Percentiles rank a stretch among this genome's conserved stretches.
Conservation (phyloP, 306 rosid species). For the Lupinus albus region DNA sequence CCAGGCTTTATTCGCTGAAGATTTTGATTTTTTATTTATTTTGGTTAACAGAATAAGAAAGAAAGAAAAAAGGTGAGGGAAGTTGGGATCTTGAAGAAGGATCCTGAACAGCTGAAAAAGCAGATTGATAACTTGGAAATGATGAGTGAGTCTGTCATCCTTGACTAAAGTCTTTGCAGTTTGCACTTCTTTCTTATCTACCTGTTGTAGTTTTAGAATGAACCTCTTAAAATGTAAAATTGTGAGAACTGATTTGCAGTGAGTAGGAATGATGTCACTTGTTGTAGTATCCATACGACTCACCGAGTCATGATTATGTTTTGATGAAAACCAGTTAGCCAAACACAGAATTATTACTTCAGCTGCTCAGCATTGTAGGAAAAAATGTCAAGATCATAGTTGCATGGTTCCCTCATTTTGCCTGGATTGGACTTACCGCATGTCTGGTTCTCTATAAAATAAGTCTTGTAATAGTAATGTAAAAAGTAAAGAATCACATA, state of each 20-base stretch:
- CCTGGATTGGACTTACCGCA: too few species aligned
- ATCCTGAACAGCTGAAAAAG: constrained; percentile 79
- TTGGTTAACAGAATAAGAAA: constrained; percentile 73
- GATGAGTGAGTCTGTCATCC: constrained; percentile 81
- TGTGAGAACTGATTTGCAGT: constrained; percentile 6
- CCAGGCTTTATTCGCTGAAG: background rate
- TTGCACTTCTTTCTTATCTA: background rate
- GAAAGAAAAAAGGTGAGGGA: constrained; percentile 99
- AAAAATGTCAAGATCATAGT: too few species aligned
- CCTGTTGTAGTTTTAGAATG: constrained; percentile 19
- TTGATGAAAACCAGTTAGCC: too few species aligned
- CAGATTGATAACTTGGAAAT: constrained; percentile 92
- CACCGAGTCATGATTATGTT: too few species aligned
- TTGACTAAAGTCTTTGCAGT: constrained; percentile 3
- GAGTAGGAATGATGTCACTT: background rate
- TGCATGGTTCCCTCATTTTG: too few species aligned
- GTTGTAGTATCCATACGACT: background rate
- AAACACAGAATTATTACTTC: too few species aligned
- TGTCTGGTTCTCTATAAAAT: too few species aligned
- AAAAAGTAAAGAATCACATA: too few species aligned
- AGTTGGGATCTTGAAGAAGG: constrained; percentile 98
- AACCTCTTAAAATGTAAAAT: constrained; percentile 6
- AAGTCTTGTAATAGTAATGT: too few species aligned
- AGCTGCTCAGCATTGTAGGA: background rate
- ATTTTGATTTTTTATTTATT: constrained; percentile 17